Evolutionary conservation across 768 basidiomycete genomes (phyloP).

Genomic region (Trametes cingulata): DNA sequence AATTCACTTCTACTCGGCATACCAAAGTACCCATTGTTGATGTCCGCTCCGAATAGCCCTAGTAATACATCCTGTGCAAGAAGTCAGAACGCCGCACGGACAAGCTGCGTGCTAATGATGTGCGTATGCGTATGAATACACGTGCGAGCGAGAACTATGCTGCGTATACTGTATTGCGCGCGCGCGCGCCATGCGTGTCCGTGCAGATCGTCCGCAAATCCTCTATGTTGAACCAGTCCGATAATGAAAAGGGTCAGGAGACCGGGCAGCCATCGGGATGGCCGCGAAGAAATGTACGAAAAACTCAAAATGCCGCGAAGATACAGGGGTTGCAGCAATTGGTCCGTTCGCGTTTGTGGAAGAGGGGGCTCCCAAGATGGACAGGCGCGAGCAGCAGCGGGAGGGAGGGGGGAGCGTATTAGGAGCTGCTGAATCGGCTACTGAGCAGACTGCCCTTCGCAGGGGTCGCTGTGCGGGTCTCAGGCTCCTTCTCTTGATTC

Average conservation of each 20-base stretch:
- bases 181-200: not conserved
- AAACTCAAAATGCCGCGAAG: not conserved
- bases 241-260: not conserved
- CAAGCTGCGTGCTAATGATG: not conserved
- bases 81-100: not conserved
- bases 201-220: constrained; percentile 3
- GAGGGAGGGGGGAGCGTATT: no score
- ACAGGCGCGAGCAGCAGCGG: not conserved
- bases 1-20: no score
- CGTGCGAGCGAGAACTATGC: constrained; percentile 12
- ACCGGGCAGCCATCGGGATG: no score
- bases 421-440: constrained; percentile 16
- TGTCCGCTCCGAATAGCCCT: not conserved
- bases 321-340: not conserved
- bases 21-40: no score
- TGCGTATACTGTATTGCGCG: constrained; percentile 13
- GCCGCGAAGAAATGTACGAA: not conserved
- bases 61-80: constrained; percentile 1
- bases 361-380: not conserved
- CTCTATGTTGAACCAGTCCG: not conserved
- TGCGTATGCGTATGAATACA: constrained; percentile 9
- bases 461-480: not conserved
- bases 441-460: constrained; percentile 8
- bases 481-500: constrained; percentile 1
- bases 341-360: no score